phyloP scores from a whole-genome alignment of 306 rosid species.

The Vigna nakashimae region DNA sequence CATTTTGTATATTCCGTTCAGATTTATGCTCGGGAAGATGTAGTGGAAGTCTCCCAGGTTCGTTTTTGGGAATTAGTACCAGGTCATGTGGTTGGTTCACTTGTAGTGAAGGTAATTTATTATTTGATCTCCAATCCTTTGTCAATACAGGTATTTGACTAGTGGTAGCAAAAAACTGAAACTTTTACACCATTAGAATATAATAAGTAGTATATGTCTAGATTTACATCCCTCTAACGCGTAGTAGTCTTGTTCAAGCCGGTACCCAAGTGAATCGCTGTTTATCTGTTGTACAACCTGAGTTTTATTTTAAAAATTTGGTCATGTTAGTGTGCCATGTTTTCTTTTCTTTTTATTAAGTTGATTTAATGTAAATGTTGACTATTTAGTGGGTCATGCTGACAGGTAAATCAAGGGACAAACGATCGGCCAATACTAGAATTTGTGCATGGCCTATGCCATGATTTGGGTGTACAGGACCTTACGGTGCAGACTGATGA shows the following conservation, averaged over 20 bases:
- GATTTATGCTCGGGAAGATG: conserved; percentile 83
- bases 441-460: conserved; percentile 85
- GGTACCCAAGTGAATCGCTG: neutral
- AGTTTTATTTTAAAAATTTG: conserved; percentile 27
- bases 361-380: conserved; percentile 29
- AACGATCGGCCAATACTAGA: conserved; percentile 72
- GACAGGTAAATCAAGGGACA: conserved; percentile 77
- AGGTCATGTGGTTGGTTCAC: conserved; percentile 85
- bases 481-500: conserved; percentile 80
- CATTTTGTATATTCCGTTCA: conserved; percentile 26
- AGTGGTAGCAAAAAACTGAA: conserved; percentile 12
- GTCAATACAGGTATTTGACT: neutral
- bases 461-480: conserved; percentile 88
- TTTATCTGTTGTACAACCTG: neutral
- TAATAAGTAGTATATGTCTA: neutral
- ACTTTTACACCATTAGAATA: conserved; percentile 1
- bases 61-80: conserved; percentile 98
- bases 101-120: conserved; percentile 65
- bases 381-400: conserved; percentile 34
- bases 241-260: neutral
- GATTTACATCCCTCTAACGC: neutral
- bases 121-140: conserved; percentile 18
- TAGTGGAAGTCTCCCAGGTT: conserved; percentile 73
- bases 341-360: conserved; percentile 1
- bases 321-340: neutral